Base-by-base conservation (phyloP, 495 filamentous ascomycete genomes). In the Platismatia glauca region DNA sequence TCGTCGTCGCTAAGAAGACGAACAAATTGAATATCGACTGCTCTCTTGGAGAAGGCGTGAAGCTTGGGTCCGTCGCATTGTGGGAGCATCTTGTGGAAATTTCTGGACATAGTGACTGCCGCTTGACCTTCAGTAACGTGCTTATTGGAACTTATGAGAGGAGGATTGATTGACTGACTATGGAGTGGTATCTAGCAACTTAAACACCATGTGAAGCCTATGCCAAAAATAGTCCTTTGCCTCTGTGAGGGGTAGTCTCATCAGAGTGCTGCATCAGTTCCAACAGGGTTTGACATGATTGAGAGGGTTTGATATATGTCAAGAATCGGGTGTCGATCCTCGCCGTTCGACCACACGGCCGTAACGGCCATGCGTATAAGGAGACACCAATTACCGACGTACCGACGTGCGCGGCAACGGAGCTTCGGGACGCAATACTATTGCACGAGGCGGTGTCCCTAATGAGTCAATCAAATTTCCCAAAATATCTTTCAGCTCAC, bases 11-110 rank as follows among this genome's bases (percentile, higher is more conserved):
- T 58, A 29, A 66, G 48, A 24, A 65, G 46, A 8, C 46, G 52
- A 22, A 55, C 35, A 20, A 60, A 61, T 34, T 61, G 34, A 22
- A 65, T n/a, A 24, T 29, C n/a, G 33, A 48, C 37, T 18, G 35
- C 20, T 20, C 27, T 33, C 24, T 65, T 31, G 16, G 15, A 24
- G 31, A 65, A 65, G 4, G 31, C n/a, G 35, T 61, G 48, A 29
- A 65, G 58, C 48, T 65, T 60, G 5, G 63, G 58, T 18, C 57
- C 57, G 11, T 60, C 43, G 56, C 55, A 59, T 15, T 9, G 62
- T 7, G 62, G 62, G 29, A 64, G 31, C 15, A 33, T 33, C 53
- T 55, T 55, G 53, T 34, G 16, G 7, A 33, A 55, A 34, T 33
- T 0, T 33, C 15, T 33, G 15, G 29, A 33, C 53, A 33, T 55